Evolutionary conservation across 495 filamentous ascomycete species (phyloP), one percentile per base, ranked within the genome.

Genomic region (Aspergillus conjunctus): DNA sequence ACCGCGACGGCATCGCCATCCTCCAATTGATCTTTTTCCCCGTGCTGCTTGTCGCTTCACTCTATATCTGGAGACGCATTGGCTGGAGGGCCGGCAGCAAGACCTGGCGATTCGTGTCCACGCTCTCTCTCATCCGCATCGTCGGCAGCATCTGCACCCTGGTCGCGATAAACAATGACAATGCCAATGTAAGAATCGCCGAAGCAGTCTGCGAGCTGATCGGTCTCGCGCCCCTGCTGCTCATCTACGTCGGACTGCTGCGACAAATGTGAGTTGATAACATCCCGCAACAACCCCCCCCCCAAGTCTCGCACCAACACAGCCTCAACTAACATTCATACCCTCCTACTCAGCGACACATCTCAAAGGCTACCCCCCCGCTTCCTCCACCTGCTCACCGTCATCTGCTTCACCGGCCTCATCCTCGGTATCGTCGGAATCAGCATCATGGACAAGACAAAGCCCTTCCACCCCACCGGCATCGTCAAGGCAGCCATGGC

Each of bases 11-110:
- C 26, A 69, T 73, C 18, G 71, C 68, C 21, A 69, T 73, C 46
- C 64, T 73, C 1, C 71, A 73, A 39, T 65, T 73, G 44, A 66
- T 71, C 54, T 22, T 68, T 7, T 73, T 70, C 22, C 68, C 71
- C 0, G 54, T 69, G 3, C 52, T 73, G 9, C 56, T 71, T 31
- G 59, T 60, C 34, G 56, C 57, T 20, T 57, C 61, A 0, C 3
- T 73, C 17, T 64, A 68, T 41, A 67, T 71, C 46, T 73, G 71
- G 71, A 71, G 60, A 4, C 64, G 66, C 4, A 61, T 62, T n/a
- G 71, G 71, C 22, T 73, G 65, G 66, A 66, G 60, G 50, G 63
- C 55, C 17, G 68, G 68, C 18, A 41, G 58, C 53, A 71, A 68
- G 60, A 69, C 63, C 37, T 73, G 68, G 68, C 66, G 68, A 53